Conservation (phyloP, 306 rosid species). For the Vicia sativa region DNA sequence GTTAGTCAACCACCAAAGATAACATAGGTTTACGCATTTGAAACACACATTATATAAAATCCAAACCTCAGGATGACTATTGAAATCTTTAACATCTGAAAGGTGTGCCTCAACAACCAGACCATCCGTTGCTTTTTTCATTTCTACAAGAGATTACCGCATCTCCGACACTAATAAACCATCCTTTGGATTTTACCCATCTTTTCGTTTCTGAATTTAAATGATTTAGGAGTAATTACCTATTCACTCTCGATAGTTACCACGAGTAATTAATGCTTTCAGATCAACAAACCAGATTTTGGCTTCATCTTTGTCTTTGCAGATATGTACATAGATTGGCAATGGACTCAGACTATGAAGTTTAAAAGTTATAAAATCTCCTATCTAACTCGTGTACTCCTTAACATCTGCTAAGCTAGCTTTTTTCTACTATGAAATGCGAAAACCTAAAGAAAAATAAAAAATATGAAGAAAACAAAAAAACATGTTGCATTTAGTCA, state of each 20-base stretch:
- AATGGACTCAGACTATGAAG: conserved; percentile 36
- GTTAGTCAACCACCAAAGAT: conserved; percentile 39
- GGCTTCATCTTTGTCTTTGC: conserved; percentile 98
- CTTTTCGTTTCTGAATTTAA: too few relatives aligned
- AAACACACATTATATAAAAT: conserved; percentile 36
- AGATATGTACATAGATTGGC: conserved; percentile 67
- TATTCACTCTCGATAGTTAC: conserved; percentile 55
- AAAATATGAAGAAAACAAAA: too few relatives aligned
- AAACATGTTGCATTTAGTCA: too few relatives aligned
- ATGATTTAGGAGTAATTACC: too few relatives aligned
- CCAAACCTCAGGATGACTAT: conserved; percentile 77
- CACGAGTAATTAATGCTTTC: conserved; percentile 72
- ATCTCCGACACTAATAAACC: too few relatives aligned
- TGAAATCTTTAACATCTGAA: conserved; percentile 91
- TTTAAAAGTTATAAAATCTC: conserved; percentile 26
- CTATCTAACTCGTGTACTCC: conserved; percentile 2
- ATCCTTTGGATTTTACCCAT: too few relatives aligned
- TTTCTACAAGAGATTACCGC: too few relatives aligned
- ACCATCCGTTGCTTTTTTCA: conserved; percentile 40
- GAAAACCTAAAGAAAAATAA: too few relatives aligned
- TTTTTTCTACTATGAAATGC: conserved; percentile 9
- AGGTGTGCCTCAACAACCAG: too few relatives aligned
- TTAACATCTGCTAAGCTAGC: conserved; percentile 36
- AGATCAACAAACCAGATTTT: conserved; percentile 97
- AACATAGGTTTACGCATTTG: conserved; percentile 31